Percentiles rank a stretch among this genome's conserved stretches.
These are phyloP conservation scores for Mucor irregularis DNA, from an alignment of 371 early-diverging fungal species.

Conservation along the genomic window DNA sequence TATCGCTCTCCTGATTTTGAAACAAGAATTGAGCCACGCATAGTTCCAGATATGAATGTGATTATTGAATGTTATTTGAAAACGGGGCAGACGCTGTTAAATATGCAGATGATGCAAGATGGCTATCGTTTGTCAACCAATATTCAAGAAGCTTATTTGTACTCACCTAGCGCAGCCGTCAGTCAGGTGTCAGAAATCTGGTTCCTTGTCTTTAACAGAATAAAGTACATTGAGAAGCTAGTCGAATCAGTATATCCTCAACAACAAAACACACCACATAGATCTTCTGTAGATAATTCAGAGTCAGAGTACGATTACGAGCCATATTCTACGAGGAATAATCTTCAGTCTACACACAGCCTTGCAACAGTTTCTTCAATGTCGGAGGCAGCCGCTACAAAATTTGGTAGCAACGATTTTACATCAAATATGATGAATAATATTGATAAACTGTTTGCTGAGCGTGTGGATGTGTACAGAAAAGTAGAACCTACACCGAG, in stretches of 20 bases:
- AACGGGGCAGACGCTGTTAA: conserved; percentile 34
- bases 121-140: conserved; percentile 25
- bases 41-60: conserved; percentile 28
- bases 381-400: not conserved
- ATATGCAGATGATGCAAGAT: conserved; percentile 38
- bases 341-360: conserved; percentile 31
- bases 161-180: not conserved
- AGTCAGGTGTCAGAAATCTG: conserved; percentile 29
- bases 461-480: conserved; percentile 63
- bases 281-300: conserved; percentile 8
- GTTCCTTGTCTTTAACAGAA: conserved; percentile 10
- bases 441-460: conserved; percentile 73
- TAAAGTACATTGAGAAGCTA: conserved; percentile 28
- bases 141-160: conserved; percentile 28
- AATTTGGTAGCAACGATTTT: conserved; percentile 23
- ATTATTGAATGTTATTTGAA: conserved; percentile 27
- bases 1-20: conserved; percentile 7
- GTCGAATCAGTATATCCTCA: conserved; percentile 29
- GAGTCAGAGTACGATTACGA: conserved; percentile 22
- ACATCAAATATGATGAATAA: conserved; percentile 53
- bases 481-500: conserved; percentile 56
- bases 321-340: conserved; percentile 14
- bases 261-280: not conserved
- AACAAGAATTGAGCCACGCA: conserved; percentile 11
- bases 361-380: conserved; percentile 24